Conservation (phyloP, 176 grass and related monocot genomes). For the Tillandsia leiboldiana region DNA sequence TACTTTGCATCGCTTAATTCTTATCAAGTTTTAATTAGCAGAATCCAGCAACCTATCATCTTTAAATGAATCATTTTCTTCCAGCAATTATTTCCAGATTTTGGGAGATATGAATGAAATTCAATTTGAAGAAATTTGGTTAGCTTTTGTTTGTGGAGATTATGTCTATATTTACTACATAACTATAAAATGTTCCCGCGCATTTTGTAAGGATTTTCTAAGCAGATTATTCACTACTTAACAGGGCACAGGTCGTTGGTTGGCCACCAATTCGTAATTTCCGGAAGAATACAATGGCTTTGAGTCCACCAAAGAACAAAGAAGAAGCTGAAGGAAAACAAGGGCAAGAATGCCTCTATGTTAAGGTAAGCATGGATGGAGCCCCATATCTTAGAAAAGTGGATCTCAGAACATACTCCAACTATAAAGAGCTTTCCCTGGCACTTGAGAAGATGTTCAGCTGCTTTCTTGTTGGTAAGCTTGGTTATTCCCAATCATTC, state of each 20-base stretch:
- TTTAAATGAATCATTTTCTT: too few relatives aligned
- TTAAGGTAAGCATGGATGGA: conserved; percentile 90
- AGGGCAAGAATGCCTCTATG: conserved; percentile 34
- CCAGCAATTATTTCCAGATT: too few relatives aligned
- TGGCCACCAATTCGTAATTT: conserved; percentile 79
- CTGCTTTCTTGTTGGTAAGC: conserved; percentile 62
- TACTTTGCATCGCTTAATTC: too few relatives aligned
- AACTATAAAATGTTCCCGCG: not conserved
- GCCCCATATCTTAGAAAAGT: conserved; percentile 82
- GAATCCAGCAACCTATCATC: too few relatives aligned
- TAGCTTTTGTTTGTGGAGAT: conserved; percentile 3
- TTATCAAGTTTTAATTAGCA: too few relatives aligned
- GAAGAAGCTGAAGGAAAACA: conserved; percentile 36
- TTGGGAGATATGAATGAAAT: too few relatives aligned
- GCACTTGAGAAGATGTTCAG: conserved; percentile 74
- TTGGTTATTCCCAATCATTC: not conserved
- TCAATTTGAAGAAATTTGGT: too few relatives aligned
- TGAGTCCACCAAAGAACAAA: conserved; percentile 43
- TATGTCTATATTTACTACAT: conserved; percentile 1
- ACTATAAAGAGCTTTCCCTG: conserved; percentile 57
- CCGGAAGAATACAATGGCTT: conserved; percentile 75
- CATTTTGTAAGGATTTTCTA: conserved; percentile 12
- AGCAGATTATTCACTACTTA: conserved; percentile 2
- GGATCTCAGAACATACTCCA: conserved; percentile 64
- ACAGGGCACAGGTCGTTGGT: conserved; percentile 77